Base-by-base conservation (phyloP, 2,329 filamentous ascomycete genomes). In the Exophiala aquamarina region DNA sequence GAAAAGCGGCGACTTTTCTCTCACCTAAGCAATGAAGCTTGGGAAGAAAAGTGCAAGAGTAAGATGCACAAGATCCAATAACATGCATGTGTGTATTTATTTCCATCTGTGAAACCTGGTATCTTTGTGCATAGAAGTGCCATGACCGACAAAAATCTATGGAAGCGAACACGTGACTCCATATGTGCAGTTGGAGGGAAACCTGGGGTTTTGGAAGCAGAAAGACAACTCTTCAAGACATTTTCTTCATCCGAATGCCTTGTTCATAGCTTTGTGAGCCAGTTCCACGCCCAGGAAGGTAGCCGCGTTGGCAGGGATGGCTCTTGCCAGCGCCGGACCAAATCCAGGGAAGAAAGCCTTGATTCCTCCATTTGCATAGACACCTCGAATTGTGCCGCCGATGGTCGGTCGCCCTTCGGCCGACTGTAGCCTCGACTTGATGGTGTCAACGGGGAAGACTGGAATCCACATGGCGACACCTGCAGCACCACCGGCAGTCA, bases 381-480 rank as follows among this genome's bases (percentile, higher is more conserved):
- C 75, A 44, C 89, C 82, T 56, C 81, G 78, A 41, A 98, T 81
- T 23, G 93, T 89, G 6, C 87, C 84, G 13, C 83, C 79, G 41
- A 98, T 82, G 0, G 86, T 89, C 40, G 90, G 84, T 59, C 86
- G 86, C 39, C 89, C 90, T 63, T 93, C 87, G 33, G 89, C 89
- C 34, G 89, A 95, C 77, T 98, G 93, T 66, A 98, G 73, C 29
- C 91, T 78, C 55, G 86, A 91, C 81, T 98, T 98, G 72, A 98
- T 84, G 0, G 93, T 98, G 65, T 98, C 93, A 56, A 98, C 80
- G 17, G 93, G 93, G 80, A 98, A 98, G 33, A 98, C 91, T 44
- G 93, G 91, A 59, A 96, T 93, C 93, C 93, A 98, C 93, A 98
- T 98, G 54, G 93, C 93, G 19, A 98, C 82, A 63, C 93, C 93